A percentile compares a stretch with the other conserved stretches of the same genome.
phyloP scores from a whole-genome alignment of 2,329 filamentous ascomycete species.

The Chaetomium sp. region DNA sequence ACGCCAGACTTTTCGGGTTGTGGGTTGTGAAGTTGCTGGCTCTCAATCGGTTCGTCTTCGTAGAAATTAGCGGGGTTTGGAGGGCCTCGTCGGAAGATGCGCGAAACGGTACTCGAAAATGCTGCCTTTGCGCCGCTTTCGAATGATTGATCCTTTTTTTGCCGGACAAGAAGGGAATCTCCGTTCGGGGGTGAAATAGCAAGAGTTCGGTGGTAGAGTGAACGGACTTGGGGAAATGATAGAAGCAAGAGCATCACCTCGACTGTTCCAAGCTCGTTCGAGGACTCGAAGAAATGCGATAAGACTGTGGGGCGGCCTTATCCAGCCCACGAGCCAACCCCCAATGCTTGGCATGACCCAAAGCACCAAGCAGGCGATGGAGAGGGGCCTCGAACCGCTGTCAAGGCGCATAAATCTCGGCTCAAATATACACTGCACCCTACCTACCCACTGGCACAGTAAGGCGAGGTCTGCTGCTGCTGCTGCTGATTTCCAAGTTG shows the following conservation, averaged over 20 bases:
- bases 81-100: neutral
- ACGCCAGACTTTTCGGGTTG: neutral
- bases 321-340: neutral
- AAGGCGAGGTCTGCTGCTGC: neutral
- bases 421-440: neutral
- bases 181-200: neutral
- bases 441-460: too few relatives aligned
- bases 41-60: neutral
- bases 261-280: neutral
- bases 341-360: neutral
- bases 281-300: neutral
- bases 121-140: neutral
- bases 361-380: neutral
- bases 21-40: neutral
- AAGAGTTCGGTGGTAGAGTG: neutral
- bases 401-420: neutral
- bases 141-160: neutral
- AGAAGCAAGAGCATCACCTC: neutral
- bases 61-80: neutral
- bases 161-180: neutral
- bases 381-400: neutral
- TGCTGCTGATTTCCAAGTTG: neutral
- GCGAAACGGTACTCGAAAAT: neutral
- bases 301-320: slow-evolving; percentile 11
- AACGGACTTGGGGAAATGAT: neutral